A percentile compares a stretch with the other conserved stretches of the same genome.
These are phyloP conservation scores for Caloboletus firmus DNA, from an alignment of 1,284 basidiomycete genomes.

Conservation along the genomic window DNA sequence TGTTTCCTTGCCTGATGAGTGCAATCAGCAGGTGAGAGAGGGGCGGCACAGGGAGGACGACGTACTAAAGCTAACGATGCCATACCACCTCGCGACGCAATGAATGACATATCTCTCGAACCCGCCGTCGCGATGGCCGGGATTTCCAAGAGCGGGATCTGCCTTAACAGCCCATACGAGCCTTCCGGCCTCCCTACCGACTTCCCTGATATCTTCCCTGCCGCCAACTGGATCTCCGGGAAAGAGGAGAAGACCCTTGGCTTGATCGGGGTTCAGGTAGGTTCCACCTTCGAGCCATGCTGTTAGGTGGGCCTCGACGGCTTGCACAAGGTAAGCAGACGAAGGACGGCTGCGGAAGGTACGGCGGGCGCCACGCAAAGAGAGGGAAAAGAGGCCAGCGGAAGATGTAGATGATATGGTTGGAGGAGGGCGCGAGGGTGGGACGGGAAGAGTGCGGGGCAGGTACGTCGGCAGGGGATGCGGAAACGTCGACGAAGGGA, in stretches of 20 bases:
- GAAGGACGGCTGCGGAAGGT: conserved; percentile 63
- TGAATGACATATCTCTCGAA: conserved; percentile 79
- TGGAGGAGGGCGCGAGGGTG: conserved; percentile 41
- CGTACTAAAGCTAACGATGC: conserved; percentile 78
- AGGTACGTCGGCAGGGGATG: conserved; percentile 70
- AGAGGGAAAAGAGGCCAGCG: conserved; percentile 73
- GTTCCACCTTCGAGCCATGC: conserved; percentile 65
- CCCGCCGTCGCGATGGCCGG: conserved; percentile 48
- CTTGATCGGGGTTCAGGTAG: conserved; percentile 51
- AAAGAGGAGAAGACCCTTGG: conserved; percentile 28
- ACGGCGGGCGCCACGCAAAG: conserved; percentile 70
- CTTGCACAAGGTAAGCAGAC: conserved; percentile 59
- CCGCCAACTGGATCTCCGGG: conserved; percentile 50
- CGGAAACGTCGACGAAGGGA: conserved; percentile 62
- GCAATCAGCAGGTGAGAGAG: conserved; percentile 1
- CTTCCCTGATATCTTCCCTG: conserved; percentile 57
- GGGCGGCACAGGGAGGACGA: conserved; percentile 18
- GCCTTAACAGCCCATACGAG: conserved; percentile 63
- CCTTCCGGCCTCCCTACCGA: conserved; percentile 61
- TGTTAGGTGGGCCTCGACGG: conserved; percentile 63
- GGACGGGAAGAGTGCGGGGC: conserved; percentile 55
- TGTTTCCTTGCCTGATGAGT: conserved; percentile 61
- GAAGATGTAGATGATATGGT: conserved; percentile 56
- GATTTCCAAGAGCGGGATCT: not conserved
- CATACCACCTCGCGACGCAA: conserved; percentile 76